phyloP scores from a whole-genome alignment of 768 basidiomycete genomes.

The Omphalotus guepiniiformis region DNA sequence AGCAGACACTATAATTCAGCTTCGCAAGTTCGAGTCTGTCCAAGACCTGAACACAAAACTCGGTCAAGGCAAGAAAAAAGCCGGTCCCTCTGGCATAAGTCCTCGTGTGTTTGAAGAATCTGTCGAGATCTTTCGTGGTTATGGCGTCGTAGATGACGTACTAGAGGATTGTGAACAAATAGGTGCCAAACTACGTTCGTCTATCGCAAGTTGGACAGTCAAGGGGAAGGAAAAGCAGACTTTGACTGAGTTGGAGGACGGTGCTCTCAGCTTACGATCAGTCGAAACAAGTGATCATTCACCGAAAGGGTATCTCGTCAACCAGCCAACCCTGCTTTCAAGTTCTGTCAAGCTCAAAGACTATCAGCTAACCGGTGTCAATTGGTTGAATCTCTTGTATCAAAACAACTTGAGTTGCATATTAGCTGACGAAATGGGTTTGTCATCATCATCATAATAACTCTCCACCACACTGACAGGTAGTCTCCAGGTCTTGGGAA shows the following conservation, averaged over 20 bases:
- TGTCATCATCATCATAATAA: conserved; percentile 21
- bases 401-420: conserved; percentile 83
- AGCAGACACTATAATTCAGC: conserved; percentile 68
- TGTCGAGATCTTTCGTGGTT: conserved; percentile 77
- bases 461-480: conserved; percentile 10
- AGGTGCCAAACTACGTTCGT: conserved; percentile 64
- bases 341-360: conserved; percentile 81
- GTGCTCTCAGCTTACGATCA: conserved; percentile 54
- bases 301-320: conserved; percentile 62
- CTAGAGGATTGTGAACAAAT: conserved; percentile 86
- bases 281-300: conserved; percentile 38
- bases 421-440: conserved; percentile 99
- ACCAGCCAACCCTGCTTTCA: conserved; percentile 68
- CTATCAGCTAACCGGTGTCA: conserved; percentile 95
- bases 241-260: conserved; percentile 48
- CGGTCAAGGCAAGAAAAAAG: conserved; percentile 83
- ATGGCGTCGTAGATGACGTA: conserved; percentile 83
- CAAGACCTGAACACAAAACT: conserved; percentile 76
- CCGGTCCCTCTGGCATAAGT: conserved; percentile 78
- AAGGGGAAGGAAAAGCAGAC: conserved; percentile 35
- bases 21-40: conserved; percentile 77
- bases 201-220: conserved; percentile 76
- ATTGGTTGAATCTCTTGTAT: conserved; percentile 92
- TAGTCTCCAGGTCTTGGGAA: conserved; percentile 80
- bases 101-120: conserved; percentile 90